phyloP scores from a whole-genome alignment of 2,329 filamentous ascomycete species.

The Tolypocladium nubicola region DNA sequence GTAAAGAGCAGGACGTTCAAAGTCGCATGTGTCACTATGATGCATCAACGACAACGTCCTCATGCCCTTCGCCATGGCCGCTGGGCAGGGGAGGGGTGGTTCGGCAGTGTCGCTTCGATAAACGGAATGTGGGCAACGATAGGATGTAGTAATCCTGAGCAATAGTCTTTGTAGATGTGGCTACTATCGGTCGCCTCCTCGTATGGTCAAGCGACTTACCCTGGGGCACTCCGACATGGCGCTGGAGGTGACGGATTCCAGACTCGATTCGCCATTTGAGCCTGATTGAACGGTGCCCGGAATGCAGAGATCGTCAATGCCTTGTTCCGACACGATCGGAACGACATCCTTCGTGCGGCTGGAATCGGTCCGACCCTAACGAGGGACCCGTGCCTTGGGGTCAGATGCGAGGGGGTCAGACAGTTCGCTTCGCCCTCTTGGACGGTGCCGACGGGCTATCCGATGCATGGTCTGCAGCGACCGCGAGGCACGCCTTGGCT shows the following conservation, averaged over 20 bases:
- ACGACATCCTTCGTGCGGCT: background rate
- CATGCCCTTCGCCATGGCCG: background rate
- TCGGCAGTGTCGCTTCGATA: background rate
- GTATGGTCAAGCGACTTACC: background rate
- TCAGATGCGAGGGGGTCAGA: constrained; percentile 4
- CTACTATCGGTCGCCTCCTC: background rate
- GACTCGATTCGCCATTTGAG: background rate
- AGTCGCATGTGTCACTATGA: background rate
- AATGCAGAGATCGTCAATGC: background rate
- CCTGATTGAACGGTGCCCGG: background rate
- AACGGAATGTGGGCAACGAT: background rate
- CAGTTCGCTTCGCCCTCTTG: constrained; percentile 18
- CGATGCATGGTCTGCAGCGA: constrained; percentile 8
- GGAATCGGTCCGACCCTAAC: background rate
- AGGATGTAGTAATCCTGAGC: background rate
- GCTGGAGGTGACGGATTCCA: background rate
- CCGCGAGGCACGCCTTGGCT: constrained; percentile 28
- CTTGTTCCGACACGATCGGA: too few relatives aligned
- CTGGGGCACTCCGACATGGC: background rate
- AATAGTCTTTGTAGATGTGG: background rate
- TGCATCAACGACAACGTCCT: background rate
- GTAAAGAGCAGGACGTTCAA: background rate
- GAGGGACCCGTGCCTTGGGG: background rate
- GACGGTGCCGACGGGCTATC: constrained; percentile 13
- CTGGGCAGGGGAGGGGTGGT: background rate